phyloP scores from a whole-genome alignment of 2,329 filamentous ascomycete genomes.

The Penicillium polonicum region DNA sequence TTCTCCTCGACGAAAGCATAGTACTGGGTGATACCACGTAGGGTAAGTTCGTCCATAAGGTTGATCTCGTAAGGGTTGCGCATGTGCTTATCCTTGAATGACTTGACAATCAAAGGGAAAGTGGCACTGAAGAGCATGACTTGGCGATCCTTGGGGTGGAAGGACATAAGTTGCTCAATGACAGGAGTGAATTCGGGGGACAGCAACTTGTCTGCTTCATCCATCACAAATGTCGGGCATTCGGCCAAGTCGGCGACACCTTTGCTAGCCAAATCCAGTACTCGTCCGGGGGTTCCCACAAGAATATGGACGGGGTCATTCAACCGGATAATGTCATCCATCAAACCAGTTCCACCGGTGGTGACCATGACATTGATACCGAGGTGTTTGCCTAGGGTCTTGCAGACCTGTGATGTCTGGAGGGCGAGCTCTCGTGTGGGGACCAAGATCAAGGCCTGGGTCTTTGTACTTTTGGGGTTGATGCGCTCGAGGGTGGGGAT shows the following conservation, averaged over 20 bases:
- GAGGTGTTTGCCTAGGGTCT: slow-evolving; percentile 94
- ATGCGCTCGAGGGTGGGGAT: slow-evolving; percentile 94
- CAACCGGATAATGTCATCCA: slow-evolving; percentile 94
- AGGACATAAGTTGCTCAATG: slow-evolving; percentile 91
- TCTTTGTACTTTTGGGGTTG: slow-evolving; percentile 94
- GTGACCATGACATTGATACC: slow-evolving; percentile 99
- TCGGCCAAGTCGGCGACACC: slow-evolving; percentile 93
- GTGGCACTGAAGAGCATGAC: slow-evolving; percentile 99
- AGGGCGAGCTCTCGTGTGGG: slow-evolving; percentile 95
- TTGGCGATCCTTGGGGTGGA: slow-evolving; percentile 95
- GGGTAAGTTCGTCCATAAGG: slow-evolving; percentile 97
- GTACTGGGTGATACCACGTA: slow-evolving; percentile 97
- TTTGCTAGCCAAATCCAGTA: slow-evolving; percentile 93
- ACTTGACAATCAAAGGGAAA: slow-evolving; percentile 94
- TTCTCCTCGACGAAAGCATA: slow-evolving; percentile 99
- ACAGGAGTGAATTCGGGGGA: slow-evolving; percentile 96
- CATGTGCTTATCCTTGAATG: slow-evolving; percentile 99
- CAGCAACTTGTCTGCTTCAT: slow-evolving; percentile 96
- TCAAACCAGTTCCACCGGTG: slow-evolving; percentile 89
- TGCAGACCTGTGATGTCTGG: slow-evolving; percentile 98
- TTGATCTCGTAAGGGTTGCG: slow-evolving; percentile 96
- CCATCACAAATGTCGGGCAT: slow-evolving; percentile 98
- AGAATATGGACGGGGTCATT: slow-evolving; percentile 95
- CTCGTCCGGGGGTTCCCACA: slow-evolving; percentile 93
- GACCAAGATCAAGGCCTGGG: slow-evolving; percentile 92